These are phyloP conservation scores for Curvularia spicifera DNA, from an alignment of 2,329 filamentous ascomycete species.

Conservation along the genomic window DNA sequence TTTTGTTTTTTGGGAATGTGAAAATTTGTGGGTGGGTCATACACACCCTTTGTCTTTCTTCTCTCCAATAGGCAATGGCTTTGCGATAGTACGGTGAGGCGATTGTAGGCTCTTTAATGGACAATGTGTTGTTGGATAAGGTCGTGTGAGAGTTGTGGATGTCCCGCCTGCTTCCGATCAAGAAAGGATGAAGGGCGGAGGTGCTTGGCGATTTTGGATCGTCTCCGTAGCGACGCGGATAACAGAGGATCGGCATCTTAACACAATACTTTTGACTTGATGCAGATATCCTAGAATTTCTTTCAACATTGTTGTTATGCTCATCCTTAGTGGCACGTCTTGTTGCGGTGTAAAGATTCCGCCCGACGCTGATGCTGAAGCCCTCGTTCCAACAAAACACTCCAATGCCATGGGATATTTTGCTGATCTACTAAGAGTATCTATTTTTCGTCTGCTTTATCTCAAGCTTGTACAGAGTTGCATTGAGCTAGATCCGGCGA, in stretches of 20 bases:
- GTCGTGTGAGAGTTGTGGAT: background rate
- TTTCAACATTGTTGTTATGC: background rate
- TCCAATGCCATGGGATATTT: background rate
- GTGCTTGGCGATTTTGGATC: background rate
- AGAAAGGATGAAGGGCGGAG: background rate
- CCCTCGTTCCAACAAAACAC: background rate
- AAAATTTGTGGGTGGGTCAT: background rate
- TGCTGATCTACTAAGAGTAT: background rate
- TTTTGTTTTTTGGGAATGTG: background rate
- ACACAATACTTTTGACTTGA: background rate
- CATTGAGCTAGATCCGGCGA: background rate
- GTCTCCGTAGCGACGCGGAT: background rate
- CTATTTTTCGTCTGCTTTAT: background rate
- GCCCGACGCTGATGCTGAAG: background rate
- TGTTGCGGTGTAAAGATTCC: background rate
- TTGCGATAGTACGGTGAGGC: background rate
- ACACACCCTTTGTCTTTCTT: background rate
- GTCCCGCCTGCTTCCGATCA: too few species aligned
- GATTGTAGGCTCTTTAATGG: background rate
- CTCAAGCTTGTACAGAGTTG: background rate
- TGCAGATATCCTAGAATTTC: background rate
- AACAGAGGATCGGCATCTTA: background rate
- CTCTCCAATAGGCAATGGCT: background rate
- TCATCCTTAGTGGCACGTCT: background rate
- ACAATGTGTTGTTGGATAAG: background rate